These are phyloP conservation scores for Aspergillus fumigatiaffinis DNA, from an alignment of 2,329 filamentous ascomycete genomes.

Conservation along the genomic window DNA sequence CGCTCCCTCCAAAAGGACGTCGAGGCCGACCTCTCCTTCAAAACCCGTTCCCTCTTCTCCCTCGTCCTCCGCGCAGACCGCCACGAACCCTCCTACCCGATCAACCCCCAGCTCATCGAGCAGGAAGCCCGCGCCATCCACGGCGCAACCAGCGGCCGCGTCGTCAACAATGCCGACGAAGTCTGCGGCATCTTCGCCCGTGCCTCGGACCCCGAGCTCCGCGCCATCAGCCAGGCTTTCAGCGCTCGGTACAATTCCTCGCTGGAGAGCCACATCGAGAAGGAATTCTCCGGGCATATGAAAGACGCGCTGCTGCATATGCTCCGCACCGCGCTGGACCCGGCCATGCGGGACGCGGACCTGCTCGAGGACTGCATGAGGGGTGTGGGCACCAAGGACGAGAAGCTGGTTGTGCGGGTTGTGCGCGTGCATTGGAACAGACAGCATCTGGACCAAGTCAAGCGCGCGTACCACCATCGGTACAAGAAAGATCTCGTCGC, in stretches of 20 bases:
- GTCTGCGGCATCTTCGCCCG: slow-evolving; percentile 75
- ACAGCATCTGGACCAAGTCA: slow-evolving; percentile 69
- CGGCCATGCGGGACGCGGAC: slow-evolving; percentile 76
- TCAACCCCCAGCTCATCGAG: slow-evolving; percentile 70
- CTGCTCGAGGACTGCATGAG: slow-evolving; percentile 84
- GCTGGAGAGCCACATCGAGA: slow-evolving; percentile 70
- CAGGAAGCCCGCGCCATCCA: slow-evolving; percentile 74
- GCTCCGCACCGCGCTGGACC: slow-evolving; percentile 71
- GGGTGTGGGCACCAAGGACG: slow-evolving; percentile 82
- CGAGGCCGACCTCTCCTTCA: slow-evolving; percentile 74
- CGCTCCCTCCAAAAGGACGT: slow-evolving; percentile 68
- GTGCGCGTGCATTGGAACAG: slow-evolving; percentile 81
- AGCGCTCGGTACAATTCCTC: slow-evolving; percentile 65
- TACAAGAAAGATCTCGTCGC: slow-evolving; percentile 65
- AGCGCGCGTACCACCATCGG: slow-evolving; percentile 68
- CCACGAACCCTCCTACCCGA: slow-evolving; percentile 71
- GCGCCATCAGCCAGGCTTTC: slow-evolving; percentile 75
- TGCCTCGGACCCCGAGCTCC: slow-evolving; percentile 76
- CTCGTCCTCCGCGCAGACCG: slow-evolving; percentile 72
- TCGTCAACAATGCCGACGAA: slow-evolving; percentile 42
- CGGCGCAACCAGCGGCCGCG: slow-evolving; percentile 66
- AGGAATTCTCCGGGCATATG: slow-evolving; percentile 91
- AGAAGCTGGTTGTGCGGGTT: slow-evolving; percentile 70
- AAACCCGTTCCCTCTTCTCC: slow-evolving; percentile 80
- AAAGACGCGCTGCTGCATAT: slow-evolving; percentile 76